These are phyloP conservation scores for Triglochin maritima DNA, from an alignment of 106 monocot species.

Conservation along the genomic window DNA sequence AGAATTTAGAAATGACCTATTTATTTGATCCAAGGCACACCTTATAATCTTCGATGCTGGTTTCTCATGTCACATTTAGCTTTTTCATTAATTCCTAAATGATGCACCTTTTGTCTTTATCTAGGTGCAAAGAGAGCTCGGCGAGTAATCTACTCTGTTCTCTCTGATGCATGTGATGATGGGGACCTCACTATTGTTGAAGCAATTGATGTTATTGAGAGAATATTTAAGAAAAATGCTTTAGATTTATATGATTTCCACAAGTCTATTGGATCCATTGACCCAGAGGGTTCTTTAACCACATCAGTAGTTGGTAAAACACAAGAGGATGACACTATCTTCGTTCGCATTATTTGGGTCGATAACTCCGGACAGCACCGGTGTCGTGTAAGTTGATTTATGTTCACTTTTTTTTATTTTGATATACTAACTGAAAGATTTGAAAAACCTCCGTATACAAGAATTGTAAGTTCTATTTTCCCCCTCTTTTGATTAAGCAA, in stretches of 20 bases:
- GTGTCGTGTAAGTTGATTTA: constrained; percentile 57
- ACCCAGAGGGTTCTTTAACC: constrained; percentile 3
- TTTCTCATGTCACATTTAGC: no score
- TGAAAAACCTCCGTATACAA: no score
- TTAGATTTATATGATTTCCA: constrained; percentile 52
- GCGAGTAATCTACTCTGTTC: constrained; percentile 57
- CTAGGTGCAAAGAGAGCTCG: constrained; percentile 82
- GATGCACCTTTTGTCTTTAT: background rate
- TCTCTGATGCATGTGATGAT: constrained; percentile 68
- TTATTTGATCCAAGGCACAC: no score
- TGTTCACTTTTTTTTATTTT: background rate
- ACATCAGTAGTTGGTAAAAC: background rate
- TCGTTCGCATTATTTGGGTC: constrained; percentile 82
- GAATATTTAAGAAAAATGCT: constrained; percentile 71
- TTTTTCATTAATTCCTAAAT: no score
- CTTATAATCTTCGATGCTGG: no score
- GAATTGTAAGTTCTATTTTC: no score
- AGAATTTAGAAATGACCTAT: no score
- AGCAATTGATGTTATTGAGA: constrained; percentile 63
- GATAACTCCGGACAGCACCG: constrained; percentile 82
- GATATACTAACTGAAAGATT: no score
- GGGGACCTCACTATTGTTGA: constrained; percentile 84
- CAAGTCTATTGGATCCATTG: constrained; percentile 30
- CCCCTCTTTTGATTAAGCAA: no score
- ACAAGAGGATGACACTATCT: constrained; percentile 20